phyloP scores from a whole-genome alignment of 495 filamentous ascomycete genomes.

The Articulospora tetracladia region DNA sequence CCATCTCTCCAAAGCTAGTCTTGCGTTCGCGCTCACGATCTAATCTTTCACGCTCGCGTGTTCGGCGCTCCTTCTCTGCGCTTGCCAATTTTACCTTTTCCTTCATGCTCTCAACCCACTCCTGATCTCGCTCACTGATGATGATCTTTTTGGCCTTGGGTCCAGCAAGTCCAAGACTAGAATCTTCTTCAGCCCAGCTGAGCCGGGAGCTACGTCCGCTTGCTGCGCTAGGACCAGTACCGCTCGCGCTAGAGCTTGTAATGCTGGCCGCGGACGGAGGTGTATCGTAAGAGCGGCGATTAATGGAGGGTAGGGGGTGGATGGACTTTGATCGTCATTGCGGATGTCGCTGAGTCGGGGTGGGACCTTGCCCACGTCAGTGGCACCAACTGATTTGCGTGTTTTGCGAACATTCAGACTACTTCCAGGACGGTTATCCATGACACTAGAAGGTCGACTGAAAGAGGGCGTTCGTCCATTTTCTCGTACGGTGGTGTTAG shows the following conservation, averaged over 20 bases:
- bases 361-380: not conserved
- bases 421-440: constrained; percentile 31
- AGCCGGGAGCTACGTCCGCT: constrained; percentile 41
- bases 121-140: constrained; percentile 59
- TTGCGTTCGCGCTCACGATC: constrained; percentile 18
- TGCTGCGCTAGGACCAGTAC: constrained; percentile 23
- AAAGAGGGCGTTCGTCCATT: constrained; percentile 34
- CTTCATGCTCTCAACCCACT: constrained; percentile 73
- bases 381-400: constrained; percentile 33
- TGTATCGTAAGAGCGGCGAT: constrained; percentile 19
- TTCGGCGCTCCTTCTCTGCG: constrained; percentile 33
- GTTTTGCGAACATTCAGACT: constrained; percentile 46
- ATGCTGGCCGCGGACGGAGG: constrained; percentile 29
- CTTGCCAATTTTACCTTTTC: constrained; percentile 58
- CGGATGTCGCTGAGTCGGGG: not conserved
- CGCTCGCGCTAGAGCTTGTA: constrained; percentile 21
- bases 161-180: constrained; percentile 57
- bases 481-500: constrained; percentile 10
- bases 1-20: constrained; percentile 53
- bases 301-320: constrained; percentile 14
- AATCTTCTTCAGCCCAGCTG: constrained; percentile 54
- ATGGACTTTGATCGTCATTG: constrained; percentile 13
- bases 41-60: constrained; percentile 11
- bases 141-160: constrained; percentile 52
- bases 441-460: constrained; percentile 23